Evolutionary conservation across 2,329 filamentous ascomycete genomes (phyloP), one percentile per base, ranked within the genome.

Genomic region (Colletotrichum tamarilloi): DNA sequence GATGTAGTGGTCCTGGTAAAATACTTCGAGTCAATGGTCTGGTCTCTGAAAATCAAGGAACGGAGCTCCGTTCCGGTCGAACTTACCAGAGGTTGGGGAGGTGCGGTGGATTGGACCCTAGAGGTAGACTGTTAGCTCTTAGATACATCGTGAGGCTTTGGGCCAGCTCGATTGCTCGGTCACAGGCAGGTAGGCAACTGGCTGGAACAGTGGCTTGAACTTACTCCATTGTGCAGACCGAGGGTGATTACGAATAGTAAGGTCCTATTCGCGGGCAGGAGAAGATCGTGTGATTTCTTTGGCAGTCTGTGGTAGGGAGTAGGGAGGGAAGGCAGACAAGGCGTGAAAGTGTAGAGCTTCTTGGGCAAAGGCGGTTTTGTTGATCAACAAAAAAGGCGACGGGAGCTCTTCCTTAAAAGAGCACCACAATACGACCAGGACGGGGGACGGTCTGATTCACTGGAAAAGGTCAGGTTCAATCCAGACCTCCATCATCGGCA

Each of bases 1-100:
- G 80, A 98, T 90, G 79, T 89, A 92, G 78, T 92, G 87, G 74
- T 91, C 87, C 84, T 91, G 74, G 1, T 35, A 5, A 49, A 55
- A 57, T n/a, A 38, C 55, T 11, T 28, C 55, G 26, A 52, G 32
- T 74, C 62, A 74, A 62, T 63, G 52, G 56, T n/a, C 24, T 62
- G 67, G 28, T n/a, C 22, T 42, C 26, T 35, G 5, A 9, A 1
- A n/a, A 14, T 12, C 16, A 3, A 11, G 32, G 11, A 30, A 42
- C 11, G 26, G 14, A 67, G 68, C 28, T 55, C 38, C 19, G 22
- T 9, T 30, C n/a, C 19, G 62, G 42, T 30, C 19, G 16, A 24
- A 73, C 72, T 74, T 46, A 74, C 72, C 24, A 74, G 72, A 63
- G 56, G 52, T 38, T 74, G 72, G 30, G 72, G 62, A 38, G 62